Conservation (phyloP, 371 early-diverging fungal genomes). For the Mucor sp. region DNA sequence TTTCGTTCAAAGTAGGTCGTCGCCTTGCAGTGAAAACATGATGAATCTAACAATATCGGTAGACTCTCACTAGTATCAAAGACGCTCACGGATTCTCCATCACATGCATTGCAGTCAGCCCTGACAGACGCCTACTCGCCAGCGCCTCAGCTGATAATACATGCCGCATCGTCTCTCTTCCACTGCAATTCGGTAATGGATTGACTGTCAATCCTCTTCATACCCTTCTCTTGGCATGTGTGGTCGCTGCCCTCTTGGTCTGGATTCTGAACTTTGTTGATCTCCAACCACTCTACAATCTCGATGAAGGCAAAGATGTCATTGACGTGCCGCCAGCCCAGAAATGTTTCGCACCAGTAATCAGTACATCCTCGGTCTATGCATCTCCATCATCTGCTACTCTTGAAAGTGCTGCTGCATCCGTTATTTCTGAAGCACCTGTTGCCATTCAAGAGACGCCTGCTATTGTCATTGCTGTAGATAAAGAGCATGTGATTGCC, state of each 20-base stretch:
- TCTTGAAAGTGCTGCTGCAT: neutral
- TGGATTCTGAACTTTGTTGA: slow-evolving; percentile 16
- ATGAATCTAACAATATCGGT: neutral
- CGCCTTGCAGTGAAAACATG: neutral
- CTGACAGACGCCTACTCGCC: slow-evolving; percentile 53
- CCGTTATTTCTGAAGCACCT: neutral
- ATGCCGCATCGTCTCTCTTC: slow-evolving; percentile 58
- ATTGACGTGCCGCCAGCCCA: neutral
- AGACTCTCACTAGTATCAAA: slow-evolving; percentile 49
- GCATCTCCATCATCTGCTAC: neutral
- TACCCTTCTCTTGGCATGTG: slow-evolving; percentile 37
- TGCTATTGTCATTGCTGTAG: neutral
- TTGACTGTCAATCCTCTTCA: slow-evolving; percentile 34
- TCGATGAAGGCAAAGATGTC: neutral
- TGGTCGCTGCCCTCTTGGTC: slow-evolving; percentile 27
- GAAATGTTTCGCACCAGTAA: neutral
- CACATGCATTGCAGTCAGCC: slow-evolving; percentile 66
- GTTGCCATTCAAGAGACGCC: neutral
- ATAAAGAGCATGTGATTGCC: neutral
- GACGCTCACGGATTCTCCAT: slow-evolving; percentile 69
- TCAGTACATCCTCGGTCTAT: neutral
- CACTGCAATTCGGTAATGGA: slow-evolving; percentile 48
- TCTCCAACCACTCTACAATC: slow-evolving; percentile 13
- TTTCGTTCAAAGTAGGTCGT: slow-evolving; percentile 46
- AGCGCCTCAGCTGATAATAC: slow-evolving; percentile 73